Conservation (phyloP, 352 stramenopile genomes). For the Phytophthora macrochlamydospora region DNA sequence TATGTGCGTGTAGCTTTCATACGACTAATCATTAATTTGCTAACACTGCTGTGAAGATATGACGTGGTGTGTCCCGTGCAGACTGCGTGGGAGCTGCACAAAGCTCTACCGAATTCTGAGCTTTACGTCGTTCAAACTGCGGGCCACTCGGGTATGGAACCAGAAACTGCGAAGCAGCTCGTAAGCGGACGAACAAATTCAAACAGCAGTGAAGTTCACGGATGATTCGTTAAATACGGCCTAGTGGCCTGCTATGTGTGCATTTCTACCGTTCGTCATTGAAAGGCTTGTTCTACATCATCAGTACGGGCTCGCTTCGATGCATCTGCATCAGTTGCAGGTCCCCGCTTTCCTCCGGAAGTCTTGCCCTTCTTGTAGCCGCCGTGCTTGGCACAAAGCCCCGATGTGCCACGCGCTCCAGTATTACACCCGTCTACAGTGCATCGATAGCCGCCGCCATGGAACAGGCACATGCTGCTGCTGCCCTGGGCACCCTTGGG, state of each 20-base stretch:
- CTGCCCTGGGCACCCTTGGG: constrained; percentile 84
- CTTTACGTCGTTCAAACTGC: constrained; percentile 50
- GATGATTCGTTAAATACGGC: constrained; percentile 35
- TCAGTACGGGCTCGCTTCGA: constrained; percentile 25
- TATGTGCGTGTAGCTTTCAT: too few relatives aligned
- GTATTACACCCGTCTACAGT: constrained; percentile 75
- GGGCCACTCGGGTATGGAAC: constrained; percentile 59
- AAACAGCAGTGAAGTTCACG: constrained; percentile 1
- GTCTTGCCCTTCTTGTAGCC: constrained; percentile 72
- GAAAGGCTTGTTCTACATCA: constrained; percentile 5
- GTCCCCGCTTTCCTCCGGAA: constrained; percentile 17
- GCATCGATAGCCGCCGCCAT: constrained; percentile 87
- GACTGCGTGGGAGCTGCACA: constrained; percentile 55
- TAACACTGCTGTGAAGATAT: too few relatives aligned
- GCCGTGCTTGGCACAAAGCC: constrained; percentile 80
- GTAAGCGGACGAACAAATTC: constrained; percentile 33
- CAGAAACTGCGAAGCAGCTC: constrained; percentile 51
- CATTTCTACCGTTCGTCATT: constrained; percentile 13
- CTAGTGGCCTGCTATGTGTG: constrained; percentile 27
- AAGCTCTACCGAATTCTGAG: constrained; percentile 45
- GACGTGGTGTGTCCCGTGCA: too few relatives aligned
- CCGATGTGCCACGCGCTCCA: constrained; percentile 73
- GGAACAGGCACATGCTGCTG: constrained; percentile 78
- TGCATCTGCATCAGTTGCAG: constrained; percentile 6
- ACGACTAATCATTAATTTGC: too few relatives aligned